A percentile compares a stretch with the other conserved stretches of the same genome.
These are phyloP conservation scores for Ceratocystis variospora DNA, from an alignment of 2,329 filamentous ascomycete species.

Conservation along the genomic window DNA sequence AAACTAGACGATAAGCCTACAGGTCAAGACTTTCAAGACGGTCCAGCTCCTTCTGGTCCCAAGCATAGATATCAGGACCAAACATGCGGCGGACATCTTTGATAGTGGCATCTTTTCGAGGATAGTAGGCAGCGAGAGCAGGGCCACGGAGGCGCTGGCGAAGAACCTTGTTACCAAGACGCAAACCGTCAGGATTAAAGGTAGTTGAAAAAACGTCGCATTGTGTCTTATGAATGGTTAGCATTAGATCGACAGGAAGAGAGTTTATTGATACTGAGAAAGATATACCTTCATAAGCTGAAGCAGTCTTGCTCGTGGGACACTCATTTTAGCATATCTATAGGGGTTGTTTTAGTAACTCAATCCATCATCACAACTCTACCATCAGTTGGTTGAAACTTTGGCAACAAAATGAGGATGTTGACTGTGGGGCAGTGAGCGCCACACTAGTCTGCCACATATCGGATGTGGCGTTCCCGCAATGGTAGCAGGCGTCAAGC, in stretches of 20 bases:
- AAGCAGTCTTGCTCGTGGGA: conserved; percentile 46
- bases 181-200: conserved; percentile 71
- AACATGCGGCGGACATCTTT: conserved; percentile 61
- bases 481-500: background rate
- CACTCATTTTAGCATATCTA: conserved; percentile 40
- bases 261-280: background rate
- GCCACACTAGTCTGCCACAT: conserved; percentile 10
- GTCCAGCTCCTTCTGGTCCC: conserved; percentile 65
- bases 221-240: conserved; percentile 49
- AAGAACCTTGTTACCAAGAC: conserved; percentile 82
- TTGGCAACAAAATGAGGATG: conserved; percentile 15
- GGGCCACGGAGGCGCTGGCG: conserved; percentile 81
- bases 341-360: background rate
- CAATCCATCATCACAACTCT: background rate
- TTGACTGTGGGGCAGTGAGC: conserved; percentile 17
- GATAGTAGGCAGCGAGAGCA: conserved; percentile 75
- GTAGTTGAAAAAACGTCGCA: conserved; percentile 83
- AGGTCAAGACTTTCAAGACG: conserved; percentile 61
- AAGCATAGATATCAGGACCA: conserved; percentile 49
- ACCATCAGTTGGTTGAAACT: conserved; percentile 19
- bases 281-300: conserved; percentile 63
- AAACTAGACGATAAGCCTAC: conserved; percentile 29
- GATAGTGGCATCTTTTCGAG: conserved; percentile 56
- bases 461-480: conserved; percentile 16
- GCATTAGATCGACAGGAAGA: background rate